Base-by-base conservation (phyloP, 2,329 filamentous ascomycete species). In the Zasmidium angulare region DNA sequence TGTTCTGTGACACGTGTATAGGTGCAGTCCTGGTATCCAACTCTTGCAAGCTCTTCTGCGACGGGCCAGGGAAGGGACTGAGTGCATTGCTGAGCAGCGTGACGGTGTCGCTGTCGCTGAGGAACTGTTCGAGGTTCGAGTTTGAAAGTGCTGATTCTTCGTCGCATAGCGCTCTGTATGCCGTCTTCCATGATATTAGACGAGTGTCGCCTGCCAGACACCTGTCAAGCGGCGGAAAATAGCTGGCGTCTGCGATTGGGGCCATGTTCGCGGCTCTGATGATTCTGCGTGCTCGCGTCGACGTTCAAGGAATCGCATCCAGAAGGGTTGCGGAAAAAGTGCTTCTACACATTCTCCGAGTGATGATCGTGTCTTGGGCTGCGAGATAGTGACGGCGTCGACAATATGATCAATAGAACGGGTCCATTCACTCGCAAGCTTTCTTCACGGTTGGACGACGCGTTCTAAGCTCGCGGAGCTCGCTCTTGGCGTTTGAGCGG, bases 21-120 rank as follows among this genome's bases (percentile, higher is more conserved):
- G 92, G 89, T 21, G 92, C 89, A 0, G 90, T 96, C 75, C 88
- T 92, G 20, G 89, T 89, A 61, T 96, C 89, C 71, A 96, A 96
- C 19, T 84, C 83, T 65, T 84, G 81, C 74, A 40, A 59, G 52
- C 55, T 66, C 26, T 58, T 60, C n/a, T 58, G 43, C 64, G 83
- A 86, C 1, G 87, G 80, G 63, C 81, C 69, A 59, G 84, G 78
- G 74, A 93, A 96, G 46, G 88, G 86, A 63, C 82, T 82, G 69
- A 87, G 82, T 23, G 90, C 89, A 56, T 84, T 82, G 66, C 84
- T 86, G 59, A 97, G 82, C 59, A 93, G 80, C 56, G 83, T 79
- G 66, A 87, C 78, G 66, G 90, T 88, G 65, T 88, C 85, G 56
- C 85, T 78, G 68, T 93, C 87, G 64, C 81, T 82, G 63, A 96